Conservation (phyloP, 2,329 filamentous ascomycete genomes). For the Pyricularia sp. region DNA sequence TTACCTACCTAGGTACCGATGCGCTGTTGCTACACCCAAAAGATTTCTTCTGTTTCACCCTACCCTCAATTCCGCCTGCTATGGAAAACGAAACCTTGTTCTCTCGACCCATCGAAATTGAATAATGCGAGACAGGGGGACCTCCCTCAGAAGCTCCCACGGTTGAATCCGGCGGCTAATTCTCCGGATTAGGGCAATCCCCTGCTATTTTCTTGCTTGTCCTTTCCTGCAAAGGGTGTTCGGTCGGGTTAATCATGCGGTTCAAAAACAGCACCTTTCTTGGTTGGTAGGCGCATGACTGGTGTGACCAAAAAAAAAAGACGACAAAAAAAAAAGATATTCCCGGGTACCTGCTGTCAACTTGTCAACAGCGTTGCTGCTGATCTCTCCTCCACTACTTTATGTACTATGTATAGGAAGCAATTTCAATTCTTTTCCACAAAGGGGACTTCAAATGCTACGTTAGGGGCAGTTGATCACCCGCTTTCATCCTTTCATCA, state of each 20-base stretch:
- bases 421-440: too few species aligned
- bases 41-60: neutral
- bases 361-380: too few species aligned
- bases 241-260: neutral
- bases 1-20: neutral
- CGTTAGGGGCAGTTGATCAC: neutral
- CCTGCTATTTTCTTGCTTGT: neutral
- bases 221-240: neutral
- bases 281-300: too few species aligned
- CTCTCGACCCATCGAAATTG: neutral
- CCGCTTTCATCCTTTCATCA: too few species aligned
- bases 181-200: neutral
- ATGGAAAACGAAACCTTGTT: neutral
- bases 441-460: neutral
- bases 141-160: neutral
- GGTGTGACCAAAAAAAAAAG: too few species aligned
- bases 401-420: too few species aligned
- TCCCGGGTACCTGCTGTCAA: too few species aligned
- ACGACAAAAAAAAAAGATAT: too few species aligned
- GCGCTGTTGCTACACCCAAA: neutral
- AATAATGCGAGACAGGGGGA: neutral
- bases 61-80: neutral
- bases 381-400: too few species aligned
- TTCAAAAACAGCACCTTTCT: neutral
- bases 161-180: neutral